Conservation (phyloP, 495 filamentous ascomycete species). For the Hypoxylon crocopeplum region DNA sequence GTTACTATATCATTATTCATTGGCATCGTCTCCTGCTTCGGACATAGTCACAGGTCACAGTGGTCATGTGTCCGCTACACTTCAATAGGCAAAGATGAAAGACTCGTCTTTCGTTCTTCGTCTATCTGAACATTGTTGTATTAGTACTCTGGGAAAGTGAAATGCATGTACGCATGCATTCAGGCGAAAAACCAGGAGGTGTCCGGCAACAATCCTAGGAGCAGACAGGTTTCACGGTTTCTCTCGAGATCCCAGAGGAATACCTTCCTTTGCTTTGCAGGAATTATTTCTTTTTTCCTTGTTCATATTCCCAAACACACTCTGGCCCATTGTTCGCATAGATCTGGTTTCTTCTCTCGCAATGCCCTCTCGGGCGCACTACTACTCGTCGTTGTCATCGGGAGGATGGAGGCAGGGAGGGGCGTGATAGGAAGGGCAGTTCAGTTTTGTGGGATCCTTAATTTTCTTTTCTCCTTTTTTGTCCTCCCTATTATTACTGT, state of each 20-base stretch:
- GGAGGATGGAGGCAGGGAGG: not conserved
- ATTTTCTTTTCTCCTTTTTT: too few relatives aligned
- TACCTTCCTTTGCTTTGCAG: not conserved
- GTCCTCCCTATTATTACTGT: too few relatives aligned
- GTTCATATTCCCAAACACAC: slow-evolving; percentile 20
- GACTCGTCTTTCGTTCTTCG: not conserved
- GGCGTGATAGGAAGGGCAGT: too few relatives aligned
- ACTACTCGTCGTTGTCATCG: not conserved
- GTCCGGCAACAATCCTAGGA: not conserved
- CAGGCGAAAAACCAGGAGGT: not conserved
- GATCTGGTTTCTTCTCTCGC: slow-evolving; percentile 7
- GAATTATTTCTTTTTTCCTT: slow-evolving; percentile 2
- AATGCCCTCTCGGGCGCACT: not conserved
- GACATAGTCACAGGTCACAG: slow-evolving; percentile 27
- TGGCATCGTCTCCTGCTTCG: not conserved
- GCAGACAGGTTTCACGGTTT: not conserved
- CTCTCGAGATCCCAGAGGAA: not conserved
- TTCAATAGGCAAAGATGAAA: slow-evolving; percentile 1
- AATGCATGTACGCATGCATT: slow-evolving; percentile 1
- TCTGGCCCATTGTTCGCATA: slow-evolving; percentile 2
- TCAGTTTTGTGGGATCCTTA: too few relatives aligned
- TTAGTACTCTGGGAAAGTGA: slow-evolving; percentile 6
- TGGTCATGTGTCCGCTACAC: slow-evolving; percentile 2
- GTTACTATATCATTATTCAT: too few relatives aligned
- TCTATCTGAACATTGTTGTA: slow-evolving; percentile 3